Base-by-base conservation (phyloP, 108 stramenopile genomes). In the Cyclostephanos tholiformis region DNA sequence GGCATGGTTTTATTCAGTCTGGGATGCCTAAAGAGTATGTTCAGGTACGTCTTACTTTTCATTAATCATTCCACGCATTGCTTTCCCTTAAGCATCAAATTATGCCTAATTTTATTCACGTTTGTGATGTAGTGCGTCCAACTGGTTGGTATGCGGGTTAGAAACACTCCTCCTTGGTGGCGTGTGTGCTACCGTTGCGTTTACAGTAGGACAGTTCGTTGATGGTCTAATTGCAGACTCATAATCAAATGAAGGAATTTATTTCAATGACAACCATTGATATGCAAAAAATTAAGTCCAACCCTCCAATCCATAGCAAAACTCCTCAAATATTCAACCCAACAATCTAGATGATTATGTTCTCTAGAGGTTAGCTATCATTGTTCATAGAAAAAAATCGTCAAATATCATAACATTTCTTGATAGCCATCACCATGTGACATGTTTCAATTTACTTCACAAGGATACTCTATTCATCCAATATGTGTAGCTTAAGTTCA, bases 121-220 rank as follows among this genome's bases (percentile, higher is more conserved):
- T 26, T 55, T 26, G 32, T 23, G 29, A 30, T 16, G 14, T 27
- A 92, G 89, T 58, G 75, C 89, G 46, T 48, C 87, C 25, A 67
- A 87, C 22, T 96, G 96, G 96, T 82, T 89, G 13, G 52, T 63
- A 13, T 86, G 89, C 65, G 97, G 96, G 4, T 39, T 93, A 58
- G 97, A 98, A 71, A 98, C 96, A 38, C 71, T 98, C 52, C 64
- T 96, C 22, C 80, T 98, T 19, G 97, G 97, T 38, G 96, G 96
- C 35, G 77, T 84, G 20, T 98, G 96, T 70, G 97, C 97, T 27
- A 92, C 93, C 20, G 85, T 98, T 22, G 97, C 97, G 2, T 98
- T 88, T 77, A 87, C 89, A n/a, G 84, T 98, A 59, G 97, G 97
- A n/a, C 85, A 92, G 32, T 86, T 86, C 66, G 92, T 98, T 5